Evolutionary conservation across 1,284 basidiomycete genomes (phyloP), one percentile per base, ranked within the genome.

Genomic region (Ceratorhiza oryzae-sativae): DNA sequence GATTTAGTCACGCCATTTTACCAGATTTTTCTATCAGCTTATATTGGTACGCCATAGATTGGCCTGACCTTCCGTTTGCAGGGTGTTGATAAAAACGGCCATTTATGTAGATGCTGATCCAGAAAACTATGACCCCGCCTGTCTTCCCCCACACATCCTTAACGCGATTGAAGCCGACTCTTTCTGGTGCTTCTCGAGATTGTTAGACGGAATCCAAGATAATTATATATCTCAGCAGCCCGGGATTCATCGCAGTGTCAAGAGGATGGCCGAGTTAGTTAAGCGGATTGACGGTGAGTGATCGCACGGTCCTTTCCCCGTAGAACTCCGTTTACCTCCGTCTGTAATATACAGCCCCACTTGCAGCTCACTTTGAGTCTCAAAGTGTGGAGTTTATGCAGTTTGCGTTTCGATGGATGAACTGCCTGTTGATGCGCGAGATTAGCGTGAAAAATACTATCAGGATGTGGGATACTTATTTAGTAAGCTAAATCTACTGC

Each of bases 381-480:
- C 90, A 98, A 80, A 93, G 92, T 76, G 95, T 98, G 76, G 95
- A 98, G 82, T 98, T 97, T 78, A 97, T 98, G 89, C 95, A 98
- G 79, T 98, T 98, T 76, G 95, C 96, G 46, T 98, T 98, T 82
- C 86, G 96, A 60, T 98, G 95, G 95, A 97, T 98, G 93, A 98
- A 98, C 79, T 97, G 96, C 79, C 82, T 98, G 65, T 84, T 98
- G 73, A 97, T 98, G 95, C 87, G 95, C 72, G 95, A 98, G 82
- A 92, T 98, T 76, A 95, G 90, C 76, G 94, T 97, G 67, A 89
- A 91, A 77, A 97, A 97, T 79, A 97, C 96, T 13, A 93, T 97
- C 68, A 87, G 95, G 71, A 98, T 98, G 95, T 98, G 95, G 95
- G 95, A 98, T 80, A 97, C 96, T 8, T 98, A 98, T 81, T 82